Evolutionary conservation across 192 early-diverging fungal genomes (phyloP).

Genomic region (Funneliformis mosseae): DNA sequence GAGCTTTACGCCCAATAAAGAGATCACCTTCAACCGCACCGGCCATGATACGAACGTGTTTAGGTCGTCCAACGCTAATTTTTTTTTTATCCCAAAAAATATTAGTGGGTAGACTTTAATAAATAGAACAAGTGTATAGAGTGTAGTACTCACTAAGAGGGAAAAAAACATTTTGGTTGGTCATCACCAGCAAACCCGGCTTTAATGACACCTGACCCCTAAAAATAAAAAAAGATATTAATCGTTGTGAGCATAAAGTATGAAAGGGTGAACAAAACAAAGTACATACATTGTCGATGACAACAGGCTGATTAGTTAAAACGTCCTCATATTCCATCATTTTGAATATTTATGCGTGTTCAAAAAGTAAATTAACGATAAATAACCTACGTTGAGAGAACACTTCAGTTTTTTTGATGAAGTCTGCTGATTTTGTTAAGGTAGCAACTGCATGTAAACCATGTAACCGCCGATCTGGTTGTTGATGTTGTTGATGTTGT

Average conservation of each 20-base stretch:
- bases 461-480: neutral
- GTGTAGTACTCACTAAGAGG: conserved; percentile 73
- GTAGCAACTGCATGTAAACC: too few relatives aligned
- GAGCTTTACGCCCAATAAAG: conserved; percentile 95
- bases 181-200: conserved; percentile 99
- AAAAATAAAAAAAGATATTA: conserved; percentile 30
- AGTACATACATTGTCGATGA: conserved; percentile 95
- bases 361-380: neutral
- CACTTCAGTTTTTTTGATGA: too few relatives aligned
- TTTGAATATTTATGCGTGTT: neutral
- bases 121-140: neutral
- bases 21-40: conserved; percentile 96
- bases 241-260: neutral
- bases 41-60: conserved; percentile 96
- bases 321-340: conserved; percentile 89
- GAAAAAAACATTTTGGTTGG: conserved; percentile 94
- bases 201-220: conserved; percentile 99
- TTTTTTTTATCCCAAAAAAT: neutral
- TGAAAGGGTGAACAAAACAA: neutral
- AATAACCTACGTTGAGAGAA: neutral
- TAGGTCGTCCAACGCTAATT: conserved; percentile 87
- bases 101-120: neutral
- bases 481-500: too few relatives aligned
- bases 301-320: conserved; percentile 96
- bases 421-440: too few relatives aligned